Evolutionary conservation across 106 monocot species (phyloP).

Genomic region (Hemerocallis citrina): DNA sequence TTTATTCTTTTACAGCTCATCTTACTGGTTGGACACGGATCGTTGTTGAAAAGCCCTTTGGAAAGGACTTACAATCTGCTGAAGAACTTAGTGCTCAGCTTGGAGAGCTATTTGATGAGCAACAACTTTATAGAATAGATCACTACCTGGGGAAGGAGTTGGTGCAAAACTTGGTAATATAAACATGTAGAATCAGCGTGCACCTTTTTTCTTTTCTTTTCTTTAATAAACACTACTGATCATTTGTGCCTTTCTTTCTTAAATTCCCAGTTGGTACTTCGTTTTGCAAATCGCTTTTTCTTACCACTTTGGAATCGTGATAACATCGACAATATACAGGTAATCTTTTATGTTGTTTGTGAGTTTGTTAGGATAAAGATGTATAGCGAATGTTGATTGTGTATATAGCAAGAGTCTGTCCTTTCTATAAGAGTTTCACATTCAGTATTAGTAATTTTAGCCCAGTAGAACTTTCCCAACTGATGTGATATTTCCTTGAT

Average conservation of each 20-base stretch:
- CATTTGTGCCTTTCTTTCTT: constrained; percentile 6
- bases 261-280: constrained; percentile 72
- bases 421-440: background rate
- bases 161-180: constrained; percentile 88
- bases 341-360: constrained; percentile 4
- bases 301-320: constrained; percentile 98
- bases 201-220: background rate
- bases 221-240: background rate
- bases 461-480: background rate
- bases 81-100: constrained; percentile 89
- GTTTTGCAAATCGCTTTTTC: constrained; percentile 97
- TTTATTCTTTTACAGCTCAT: constrained; percentile 41
- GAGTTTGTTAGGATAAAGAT: background rate
- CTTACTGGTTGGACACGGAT: constrained; percentile 90
- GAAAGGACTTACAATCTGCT: constrained; percentile 81
- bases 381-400: background rate
- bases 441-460: background rate
- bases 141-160: constrained; percentile 97
- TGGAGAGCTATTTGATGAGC: constrained; percentile 84
- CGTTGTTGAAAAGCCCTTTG: constrained; percentile 98
- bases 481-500: background rate
- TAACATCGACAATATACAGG: constrained; percentile 94
- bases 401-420: background rate
- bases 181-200: background rate
- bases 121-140: constrained; percentile 90